Evolutionary conservation across 2,329 filamentous ascomycete species (phyloP).

Genomic region (Pseudogymnoascus verrucosus): DNA sequence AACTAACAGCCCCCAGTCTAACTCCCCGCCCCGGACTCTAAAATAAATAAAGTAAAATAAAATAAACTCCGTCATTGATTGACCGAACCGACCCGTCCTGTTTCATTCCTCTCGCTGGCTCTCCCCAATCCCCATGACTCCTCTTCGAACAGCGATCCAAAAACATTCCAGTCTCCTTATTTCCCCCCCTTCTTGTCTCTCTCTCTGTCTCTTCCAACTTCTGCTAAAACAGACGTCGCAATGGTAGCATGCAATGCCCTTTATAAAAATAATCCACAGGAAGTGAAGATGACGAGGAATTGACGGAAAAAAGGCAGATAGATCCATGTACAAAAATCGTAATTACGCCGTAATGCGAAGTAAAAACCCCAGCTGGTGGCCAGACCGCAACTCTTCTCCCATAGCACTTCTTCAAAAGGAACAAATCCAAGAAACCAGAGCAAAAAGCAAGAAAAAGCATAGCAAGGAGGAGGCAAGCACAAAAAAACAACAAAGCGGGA

Average conservation of each 20-base stretch:
- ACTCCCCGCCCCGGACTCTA: background rate
- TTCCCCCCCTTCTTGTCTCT: background rate
- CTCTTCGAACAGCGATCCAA: background rate
- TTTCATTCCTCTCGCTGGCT: background rate
- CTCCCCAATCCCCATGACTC: background rate
- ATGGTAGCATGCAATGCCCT: background rate
- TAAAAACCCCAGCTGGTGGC: background rate
- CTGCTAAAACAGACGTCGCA: background rate
- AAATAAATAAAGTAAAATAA: background rate
- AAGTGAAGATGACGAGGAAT: background rate
- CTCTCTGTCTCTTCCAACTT: background rate
- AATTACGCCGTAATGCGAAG: slow-evolving; percentile 1
- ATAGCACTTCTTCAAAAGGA: background rate
- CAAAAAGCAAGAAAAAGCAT: background rate
- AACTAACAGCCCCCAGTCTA: background rate
- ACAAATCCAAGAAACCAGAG: background rate
- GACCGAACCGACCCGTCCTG: background rate
- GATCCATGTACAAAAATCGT: slow-evolving; percentile 6
- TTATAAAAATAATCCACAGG: background rate
- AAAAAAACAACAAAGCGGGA: background rate
- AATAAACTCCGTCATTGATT: background rate
- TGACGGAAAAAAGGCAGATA: background rate
- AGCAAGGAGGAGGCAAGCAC: background rate
- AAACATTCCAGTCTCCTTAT: background rate
- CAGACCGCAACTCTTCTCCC: background rate